These are phyloP conservation scores for Pelargonium cotyledonis DNA, from an alignment of 441 rosid genomes.

Conservation along the genomic window DNA sequence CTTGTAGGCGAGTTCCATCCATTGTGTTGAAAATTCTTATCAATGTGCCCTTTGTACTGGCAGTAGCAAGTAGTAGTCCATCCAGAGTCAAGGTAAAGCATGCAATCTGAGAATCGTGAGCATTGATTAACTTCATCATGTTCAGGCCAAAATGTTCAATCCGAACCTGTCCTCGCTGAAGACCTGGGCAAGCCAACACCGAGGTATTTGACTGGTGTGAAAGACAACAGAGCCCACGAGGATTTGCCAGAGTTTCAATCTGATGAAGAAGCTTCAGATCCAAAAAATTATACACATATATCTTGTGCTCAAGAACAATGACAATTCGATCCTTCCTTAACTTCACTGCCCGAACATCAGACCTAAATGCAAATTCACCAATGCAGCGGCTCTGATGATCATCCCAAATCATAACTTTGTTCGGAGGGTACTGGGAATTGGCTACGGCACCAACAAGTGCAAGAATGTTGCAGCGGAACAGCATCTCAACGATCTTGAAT, in stretches of 20 bases:
- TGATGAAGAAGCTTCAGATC: constrained; percentile 86
- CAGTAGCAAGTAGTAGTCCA: constrained; percentile 89
- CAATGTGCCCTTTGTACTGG: constrained; percentile 82
- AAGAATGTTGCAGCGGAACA: constrained; percentile 77
- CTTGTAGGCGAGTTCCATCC: constrained; percentile 87
- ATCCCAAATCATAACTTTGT: constrained; percentile 86
- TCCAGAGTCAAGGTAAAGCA: constrained; percentile 85
- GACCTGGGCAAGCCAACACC: constrained; percentile 86
- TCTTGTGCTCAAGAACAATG: constrained; percentile 83
- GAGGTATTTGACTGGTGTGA: constrained; percentile 74
- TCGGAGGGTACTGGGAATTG: constrained; percentile 75
- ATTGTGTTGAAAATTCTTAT: constrained; percentile 91
- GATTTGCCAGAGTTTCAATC: constrained; percentile 73
- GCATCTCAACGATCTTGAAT: constrained; percentile 87
- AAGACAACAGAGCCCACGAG: constrained; percentile 82
- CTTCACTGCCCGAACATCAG: constrained; percentile 73
- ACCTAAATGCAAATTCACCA: constrained; percentile 73
- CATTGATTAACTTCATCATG: constrained; percentile 59
- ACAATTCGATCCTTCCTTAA: constrained; percentile 73
- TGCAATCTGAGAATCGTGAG: constrained; percentile 77
- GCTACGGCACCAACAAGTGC: constrained; percentile 74
- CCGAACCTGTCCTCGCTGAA: constrained; percentile 73
- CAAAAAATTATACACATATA: constrained; percentile 65
- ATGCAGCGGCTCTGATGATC: constrained; percentile 81
- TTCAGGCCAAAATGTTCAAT: constrained; percentile 80